These are phyloP conservation scores for Sarcomyxa edulis DNA, from an alignment of 768 basidiomycete species.

Conservation along the genomic window DNA sequence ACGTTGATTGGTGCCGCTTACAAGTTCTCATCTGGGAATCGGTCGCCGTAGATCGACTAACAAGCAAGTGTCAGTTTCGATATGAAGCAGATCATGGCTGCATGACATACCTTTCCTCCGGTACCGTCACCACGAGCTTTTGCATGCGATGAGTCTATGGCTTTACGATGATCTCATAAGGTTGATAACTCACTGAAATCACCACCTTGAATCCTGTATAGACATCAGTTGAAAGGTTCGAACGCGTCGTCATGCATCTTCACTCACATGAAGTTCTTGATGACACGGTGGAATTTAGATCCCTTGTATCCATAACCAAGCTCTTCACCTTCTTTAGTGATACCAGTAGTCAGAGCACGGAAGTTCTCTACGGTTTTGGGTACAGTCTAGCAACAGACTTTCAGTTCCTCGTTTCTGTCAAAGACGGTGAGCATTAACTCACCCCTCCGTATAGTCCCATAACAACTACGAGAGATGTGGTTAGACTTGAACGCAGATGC, in stretches of 20 bases:
- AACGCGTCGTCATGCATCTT: not conserved
- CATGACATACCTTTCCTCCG: conserved; percentile 76
- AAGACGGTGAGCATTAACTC: conserved; percentile 17
- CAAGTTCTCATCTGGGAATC: conserved; percentile 97
- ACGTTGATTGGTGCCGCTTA: conserved; percentile 35
- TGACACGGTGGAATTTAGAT: conserved; percentile 94
- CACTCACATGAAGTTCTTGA: conserved; percentile 85
- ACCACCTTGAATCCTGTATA: conserved; percentile 90
- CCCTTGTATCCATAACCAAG: conserved; percentile 92
- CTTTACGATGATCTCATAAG: no score
- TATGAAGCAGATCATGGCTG: not conserved
- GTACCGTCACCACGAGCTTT: conserved; percentile 82
- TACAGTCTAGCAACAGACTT: conserved; percentile 55
- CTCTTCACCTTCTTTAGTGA: conserved; percentile 70
- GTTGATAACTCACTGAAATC: conserved; percentile 76
- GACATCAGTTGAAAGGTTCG: not conserved
- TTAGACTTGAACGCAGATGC: conserved; percentile 6
- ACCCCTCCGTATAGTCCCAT: conserved; percentile 91
- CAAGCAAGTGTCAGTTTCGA: conserved; percentile 3
- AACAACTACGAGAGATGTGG: conserved; percentile 43
- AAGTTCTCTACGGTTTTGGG: conserved; percentile 98
- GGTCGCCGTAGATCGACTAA: conserved; percentile 86
- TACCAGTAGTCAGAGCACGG: conserved; percentile 84
- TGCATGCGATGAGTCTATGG: conserved; percentile 11
- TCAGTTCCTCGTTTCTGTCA: not conserved